These are phyloP conservation scores for Athelia psychrophila DNA, from an alignment of 1,284 basidiomycete species.

Conservation along the genomic window DNA sequence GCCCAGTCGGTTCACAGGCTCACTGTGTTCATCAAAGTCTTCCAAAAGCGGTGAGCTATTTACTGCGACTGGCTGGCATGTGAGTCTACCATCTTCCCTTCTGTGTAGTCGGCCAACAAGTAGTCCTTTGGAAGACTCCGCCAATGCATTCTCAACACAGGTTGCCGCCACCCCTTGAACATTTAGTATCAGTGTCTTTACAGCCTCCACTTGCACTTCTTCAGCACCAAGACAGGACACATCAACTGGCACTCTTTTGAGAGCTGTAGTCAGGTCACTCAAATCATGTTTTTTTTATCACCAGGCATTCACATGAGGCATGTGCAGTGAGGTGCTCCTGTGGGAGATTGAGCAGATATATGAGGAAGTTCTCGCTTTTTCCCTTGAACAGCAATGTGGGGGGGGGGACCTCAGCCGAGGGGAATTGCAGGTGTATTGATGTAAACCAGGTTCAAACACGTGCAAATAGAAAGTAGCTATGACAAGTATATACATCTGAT, in stretches of 20 bases:
- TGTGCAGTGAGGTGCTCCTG: background rate
- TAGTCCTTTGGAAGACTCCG: background rate
- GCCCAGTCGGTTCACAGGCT: too few relatives aligned
- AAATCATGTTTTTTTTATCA: background rate
- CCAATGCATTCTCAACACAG: background rate
- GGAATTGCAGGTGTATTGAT: too few relatives aligned
- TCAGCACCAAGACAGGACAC: background rate
- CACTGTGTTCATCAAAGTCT: too few relatives aligned
- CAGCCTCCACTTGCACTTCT: background rate
- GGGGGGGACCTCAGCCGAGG: too few relatives aligned
- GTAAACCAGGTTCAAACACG: too few relatives aligned
- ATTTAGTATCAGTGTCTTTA: background rate
- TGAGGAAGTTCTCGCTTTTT: too few relatives aligned
- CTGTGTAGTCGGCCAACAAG: background rate
- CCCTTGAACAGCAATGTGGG: too few relatives aligned
- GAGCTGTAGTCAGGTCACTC: background rate
- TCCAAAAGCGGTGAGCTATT: too few relatives aligned
- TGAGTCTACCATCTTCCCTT: background rate
- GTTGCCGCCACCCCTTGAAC: background rate
- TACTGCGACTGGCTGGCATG: too few relatives aligned
- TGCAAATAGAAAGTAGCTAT: too few relatives aligned
- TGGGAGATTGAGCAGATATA: background rate
- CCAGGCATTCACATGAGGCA: background rate
- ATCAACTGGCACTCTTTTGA: background rate
- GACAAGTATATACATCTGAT: too few relatives aligned